Percentiles rank a stretch among this genome's conserved stretches.
These are phyloP conservation scores for Cyberlindnera veronae DNA, from an alignment of 805 yeast genomes.

Conservation along the genomic window DNA sequence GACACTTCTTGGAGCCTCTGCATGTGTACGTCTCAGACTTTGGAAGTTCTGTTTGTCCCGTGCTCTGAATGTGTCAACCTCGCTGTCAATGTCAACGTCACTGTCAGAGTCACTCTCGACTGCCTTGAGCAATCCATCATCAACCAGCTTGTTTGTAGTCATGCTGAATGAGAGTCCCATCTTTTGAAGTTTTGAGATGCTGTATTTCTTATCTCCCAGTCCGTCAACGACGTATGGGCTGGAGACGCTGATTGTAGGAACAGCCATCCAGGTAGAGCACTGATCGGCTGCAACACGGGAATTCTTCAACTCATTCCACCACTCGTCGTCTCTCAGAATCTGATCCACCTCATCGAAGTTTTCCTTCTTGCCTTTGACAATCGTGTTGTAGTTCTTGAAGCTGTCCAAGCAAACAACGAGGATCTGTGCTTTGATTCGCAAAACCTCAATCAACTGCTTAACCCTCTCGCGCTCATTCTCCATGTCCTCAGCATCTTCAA, in stretches of 20 bases:
- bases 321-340: slow-evolving; percentile 58
- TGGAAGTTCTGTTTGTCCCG: slow-evolving; percentile 8
- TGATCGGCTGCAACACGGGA: slow-evolving; percentile 41
- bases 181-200: slow-evolving; percentile 63
- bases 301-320: slow-evolving; percentile 77
- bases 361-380: slow-evolving; percentile 63
- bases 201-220: slow-evolving; percentile 30
- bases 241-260: slow-evolving; percentile 34
- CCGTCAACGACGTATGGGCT: slow-evolving; percentile 23
- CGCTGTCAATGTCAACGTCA: slow-evolving; percentile 27
- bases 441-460: slow-evolving; percentile 57
- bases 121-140: slow-evolving; percentile 26
- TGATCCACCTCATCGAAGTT: slow-evolving; percentile 45
- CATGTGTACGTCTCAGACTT: slow-evolving; percentile 7
- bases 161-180: slow-evolving; percentile 78
- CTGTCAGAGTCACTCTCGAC: slow-evolving; percentile 28
- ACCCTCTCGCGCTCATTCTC: slow-evolving; percentile 67
- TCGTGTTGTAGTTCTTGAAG: slow-evolving; percentile 63
- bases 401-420: slow-evolving; percentile 64
- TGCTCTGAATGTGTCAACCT: slow-evolving; percentile 10
- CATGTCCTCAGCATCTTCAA: slow-evolving; percentile 69
- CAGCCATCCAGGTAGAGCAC: slow-evolving; percentile 26
- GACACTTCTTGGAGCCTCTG: slow-evolving; percentile 1
- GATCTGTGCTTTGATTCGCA: slow-evolving; percentile 83
- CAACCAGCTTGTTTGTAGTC: slow-evolving; percentile 54